Evolutionary conservation across 805 yeast species (phyloP).

Genomic region (Yamadazyma endophytica): DNA sequence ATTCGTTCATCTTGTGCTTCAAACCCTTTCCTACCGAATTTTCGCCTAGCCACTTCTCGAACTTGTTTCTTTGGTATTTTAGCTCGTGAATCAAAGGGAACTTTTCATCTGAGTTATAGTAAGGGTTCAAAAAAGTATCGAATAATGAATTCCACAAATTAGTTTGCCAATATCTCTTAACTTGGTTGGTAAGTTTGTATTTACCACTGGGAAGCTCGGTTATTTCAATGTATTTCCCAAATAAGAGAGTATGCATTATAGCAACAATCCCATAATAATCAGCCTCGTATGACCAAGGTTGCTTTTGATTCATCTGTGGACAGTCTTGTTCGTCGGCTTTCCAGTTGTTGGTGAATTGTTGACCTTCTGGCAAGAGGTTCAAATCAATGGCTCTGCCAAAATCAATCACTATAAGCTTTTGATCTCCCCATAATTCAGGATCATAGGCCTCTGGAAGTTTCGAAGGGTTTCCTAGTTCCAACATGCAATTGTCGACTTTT

Average conservation of each 20-base stretch:
- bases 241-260: constrained; percentile 66
- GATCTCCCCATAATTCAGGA: constrained; percentile 42
- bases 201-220: constrained; percentile 17
- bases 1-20: constrained; percentile 7
- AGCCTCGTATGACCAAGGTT: constrained; percentile 73
- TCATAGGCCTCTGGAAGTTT: constrained; percentile 2
- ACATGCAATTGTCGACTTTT: constrained; percentile 84
- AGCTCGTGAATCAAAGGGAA: constrained; percentile 42
- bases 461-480: constrained; percentile 38
- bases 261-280: constrained; percentile 84
- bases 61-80: constrained; percentile 22
- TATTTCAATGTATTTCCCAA: constrained; percentile 59
- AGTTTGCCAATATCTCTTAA: constrained; percentile 72
- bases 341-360: constrained; percentile 58
- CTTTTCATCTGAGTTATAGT: constrained; percentile 14
- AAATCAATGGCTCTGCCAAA: constrained; percentile 80
- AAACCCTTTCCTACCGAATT: constrained; percentile 6
- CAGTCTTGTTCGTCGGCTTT: constrained; percentile 66
- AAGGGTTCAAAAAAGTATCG: constrained; percentile 59
- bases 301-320: constrained; percentile 55
- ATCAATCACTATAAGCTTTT: constrained; percentile 67
- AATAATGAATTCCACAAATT: constrained; percentile 67
- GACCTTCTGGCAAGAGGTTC: constrained; percentile 43
- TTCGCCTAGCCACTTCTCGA: constrained; percentile 41
- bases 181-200: constrained; percentile 37